These are phyloP conservation scores for Phanerodontia chrysosporium DNA, from an alignment of 768 basidiomycete species.

Conservation along the genomic window DNA sequence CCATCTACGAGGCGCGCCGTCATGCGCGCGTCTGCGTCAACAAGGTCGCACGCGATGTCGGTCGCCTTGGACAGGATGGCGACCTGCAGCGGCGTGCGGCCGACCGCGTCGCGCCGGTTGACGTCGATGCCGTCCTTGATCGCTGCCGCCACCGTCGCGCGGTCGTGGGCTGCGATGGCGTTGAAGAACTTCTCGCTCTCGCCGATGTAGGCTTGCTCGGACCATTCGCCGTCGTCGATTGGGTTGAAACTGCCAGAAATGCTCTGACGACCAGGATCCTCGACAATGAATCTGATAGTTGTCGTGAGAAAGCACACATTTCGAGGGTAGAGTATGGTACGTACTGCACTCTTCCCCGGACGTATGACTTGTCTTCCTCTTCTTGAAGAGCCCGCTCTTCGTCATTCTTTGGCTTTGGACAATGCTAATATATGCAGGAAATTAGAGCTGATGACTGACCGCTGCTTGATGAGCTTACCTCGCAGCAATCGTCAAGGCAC, in stretches of 20 bases:
- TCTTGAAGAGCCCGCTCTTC: constrained; percentile 51
- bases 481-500: constrained; percentile 59
- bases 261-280: constrained; percentile 57
- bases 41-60: constrained; percentile 46
- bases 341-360: constrained; percentile 50
- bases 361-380: constrained; percentile 49
- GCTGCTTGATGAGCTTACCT: constrained; percentile 29
- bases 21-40: constrained; percentile 54
- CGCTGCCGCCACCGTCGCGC: constrained; percentile 33
- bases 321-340: constrained; percentile 7
- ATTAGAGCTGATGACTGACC: background rate
- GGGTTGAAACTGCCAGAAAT: constrained; percentile 64
- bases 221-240: constrained; percentile 66
- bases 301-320: background rate
- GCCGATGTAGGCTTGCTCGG: constrained; percentile 55
- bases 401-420: constrained; percentile 50
- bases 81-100: constrained; percentile 55
- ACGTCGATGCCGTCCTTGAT: constrained; percentile 42
- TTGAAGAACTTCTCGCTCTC: constrained; percentile 50
- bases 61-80: constrained; percentile 44
- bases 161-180: constrained; percentile 47
- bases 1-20: constrained; percentile 56
- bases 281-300: constrained; percentile 46
- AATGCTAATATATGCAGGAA: constrained; percentile 32
- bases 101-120: constrained; percentile 56